Conservation (phyloP, 139 green algal genomes). For the Tetraselmis chui region DNA sequence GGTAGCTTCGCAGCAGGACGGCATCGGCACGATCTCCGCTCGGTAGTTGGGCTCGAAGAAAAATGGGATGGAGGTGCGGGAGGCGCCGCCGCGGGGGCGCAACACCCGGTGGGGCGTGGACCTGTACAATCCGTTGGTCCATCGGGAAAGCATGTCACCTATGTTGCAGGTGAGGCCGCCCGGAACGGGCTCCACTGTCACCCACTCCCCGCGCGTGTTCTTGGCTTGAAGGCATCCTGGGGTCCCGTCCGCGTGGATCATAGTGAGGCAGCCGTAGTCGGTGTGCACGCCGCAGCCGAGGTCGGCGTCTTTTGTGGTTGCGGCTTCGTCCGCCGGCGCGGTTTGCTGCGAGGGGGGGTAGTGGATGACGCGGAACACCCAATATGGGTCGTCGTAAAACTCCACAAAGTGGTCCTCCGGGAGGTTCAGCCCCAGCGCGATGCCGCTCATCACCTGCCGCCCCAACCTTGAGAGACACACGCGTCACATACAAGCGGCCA, state of each 20-base stretch:
- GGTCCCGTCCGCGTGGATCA: background rate
- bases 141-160: slow-evolving; percentile 6
- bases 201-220: background rate
- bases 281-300: background rate
- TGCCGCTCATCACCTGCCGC: background rate
- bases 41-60: slow-evolving; percentile 17
- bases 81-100: background rate
- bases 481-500: too few species aligned
- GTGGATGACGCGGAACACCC: background rate
- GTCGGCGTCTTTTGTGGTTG: too few species aligned
- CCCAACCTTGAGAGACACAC: background rate
- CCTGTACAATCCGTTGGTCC: slow-evolving; percentile 10
- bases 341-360: too few species aligned
- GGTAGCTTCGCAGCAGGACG: background rate
- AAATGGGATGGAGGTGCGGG: slow-evolving; percentile 12
- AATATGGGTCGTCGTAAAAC: background rate
- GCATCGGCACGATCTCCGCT: background rate
- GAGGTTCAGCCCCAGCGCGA: background rate
- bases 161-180: slow-evolving; percentile 1
- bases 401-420: background rate
- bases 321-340: too few species aligned
- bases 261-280: background rate
- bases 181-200: background rate
- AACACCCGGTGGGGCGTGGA: slow-evolving; percentile 8
- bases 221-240: background rate